phyloP scores from a whole-genome alignment of 331 rosid genomes.

The Malus hybrid region DNA sequence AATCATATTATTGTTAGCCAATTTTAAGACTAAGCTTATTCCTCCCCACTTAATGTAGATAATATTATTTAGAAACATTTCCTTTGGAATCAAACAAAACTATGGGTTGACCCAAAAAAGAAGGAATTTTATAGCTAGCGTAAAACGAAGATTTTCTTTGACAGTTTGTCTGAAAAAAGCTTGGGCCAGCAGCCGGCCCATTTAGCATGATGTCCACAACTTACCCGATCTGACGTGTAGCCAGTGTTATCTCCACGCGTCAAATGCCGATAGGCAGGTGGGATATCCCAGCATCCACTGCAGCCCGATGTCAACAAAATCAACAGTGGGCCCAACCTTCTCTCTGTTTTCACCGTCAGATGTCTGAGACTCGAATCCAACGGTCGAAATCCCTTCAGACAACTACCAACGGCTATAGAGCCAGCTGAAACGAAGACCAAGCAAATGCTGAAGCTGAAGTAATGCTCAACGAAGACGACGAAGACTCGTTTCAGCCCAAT shows the following conservation, averaged over 20 bases:
- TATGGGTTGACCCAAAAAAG: no score
- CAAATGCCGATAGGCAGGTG: not conserved
- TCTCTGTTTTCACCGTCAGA: not conserved
- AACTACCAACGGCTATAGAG: not conserved
- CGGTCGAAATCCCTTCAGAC: not conserved
- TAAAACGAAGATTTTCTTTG: no score
- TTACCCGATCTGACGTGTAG: not conserved
- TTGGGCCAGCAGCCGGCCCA: no score
- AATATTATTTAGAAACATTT: no score
- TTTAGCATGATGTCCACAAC: no score
- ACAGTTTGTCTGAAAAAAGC: no score
- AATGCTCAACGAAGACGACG: slow-evolving; percentile 18
- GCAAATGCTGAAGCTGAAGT: not conserved
- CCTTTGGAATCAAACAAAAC: no score
- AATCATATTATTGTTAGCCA: no score
- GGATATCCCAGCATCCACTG: not conserved
- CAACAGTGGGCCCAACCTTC: not conserved
- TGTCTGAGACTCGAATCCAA: not conserved
- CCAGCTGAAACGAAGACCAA: not conserved
- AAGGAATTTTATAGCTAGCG: no score
- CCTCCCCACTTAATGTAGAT: no score
- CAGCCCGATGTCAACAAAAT: not conserved
- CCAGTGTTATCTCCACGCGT: slow-evolving; percentile 23
- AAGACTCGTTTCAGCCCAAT: slow-evolving; percentile 6
- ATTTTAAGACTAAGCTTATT: no score